Evolutionary conservation across 768 basidiomycete genomes (phyloP).

Genomic region (Collybia nuda): DNA sequence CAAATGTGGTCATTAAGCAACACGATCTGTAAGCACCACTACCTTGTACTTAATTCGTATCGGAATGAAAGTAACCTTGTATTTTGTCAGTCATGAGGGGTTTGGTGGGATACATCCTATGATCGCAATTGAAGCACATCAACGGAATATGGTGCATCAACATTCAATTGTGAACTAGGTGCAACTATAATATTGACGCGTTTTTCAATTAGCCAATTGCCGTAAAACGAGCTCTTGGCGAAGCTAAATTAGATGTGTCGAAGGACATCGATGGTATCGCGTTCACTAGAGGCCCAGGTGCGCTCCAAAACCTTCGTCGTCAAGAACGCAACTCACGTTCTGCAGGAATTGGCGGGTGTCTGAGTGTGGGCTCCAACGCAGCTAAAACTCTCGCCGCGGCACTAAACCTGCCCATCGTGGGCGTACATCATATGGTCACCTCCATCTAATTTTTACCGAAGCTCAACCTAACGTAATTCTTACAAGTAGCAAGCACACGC

Average conservation of each 20-base stretch:
- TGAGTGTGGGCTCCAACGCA: conserved; percentile 76
- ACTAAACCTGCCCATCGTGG: conserved; percentile 75
- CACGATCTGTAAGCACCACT: conserved; percentile 48
- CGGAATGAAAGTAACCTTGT: conserved; percentile 1
- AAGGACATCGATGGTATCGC: conserved; percentile 82
- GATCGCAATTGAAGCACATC: conserved; percentile 77
- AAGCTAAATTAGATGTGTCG: conserved; percentile 56
- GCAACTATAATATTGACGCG: background rate
- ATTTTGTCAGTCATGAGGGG: conserved; percentile 44
- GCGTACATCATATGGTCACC: conserved; percentile 92
- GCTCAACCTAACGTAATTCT: background rate
- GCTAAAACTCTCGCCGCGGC: conserved; percentile 86
- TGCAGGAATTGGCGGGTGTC: conserved; percentile 75
- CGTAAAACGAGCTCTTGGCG: conserved; percentile 62
- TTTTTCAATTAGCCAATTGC: conserved; percentile 60
- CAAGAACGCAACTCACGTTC: conserved; percentile 1
- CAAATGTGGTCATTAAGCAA: conserved; percentile 88
- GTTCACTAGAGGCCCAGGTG: conserved; percentile 86
- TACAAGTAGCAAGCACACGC: conserved; percentile 85
- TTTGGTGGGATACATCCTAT: conserved; percentile 78
- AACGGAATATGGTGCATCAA: conserved; percentile 64
- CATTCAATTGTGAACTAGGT: background rate
- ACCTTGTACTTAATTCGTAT: background rate
- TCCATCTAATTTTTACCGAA: background rate
- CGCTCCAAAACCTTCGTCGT: background rate